These are phyloP conservation scores for Scalesia atractyloides DNA, from an alignment of 129 eudicot genomes.

Conservation along the genomic window DNA sequence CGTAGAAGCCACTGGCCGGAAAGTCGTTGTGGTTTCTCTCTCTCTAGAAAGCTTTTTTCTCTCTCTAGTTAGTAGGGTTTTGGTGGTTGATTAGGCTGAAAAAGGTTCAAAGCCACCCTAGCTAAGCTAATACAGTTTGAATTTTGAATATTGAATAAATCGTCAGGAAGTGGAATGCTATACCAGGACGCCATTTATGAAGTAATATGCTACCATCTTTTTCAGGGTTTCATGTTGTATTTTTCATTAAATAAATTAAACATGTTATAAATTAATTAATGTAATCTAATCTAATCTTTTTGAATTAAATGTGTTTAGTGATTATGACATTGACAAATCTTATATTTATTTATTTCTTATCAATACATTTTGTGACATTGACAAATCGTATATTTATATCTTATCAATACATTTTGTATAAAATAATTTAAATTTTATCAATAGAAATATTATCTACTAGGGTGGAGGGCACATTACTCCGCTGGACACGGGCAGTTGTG, in stretches of 20 bases:
- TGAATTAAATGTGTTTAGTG: too few relatives aligned
- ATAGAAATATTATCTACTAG: too few relatives aligned
- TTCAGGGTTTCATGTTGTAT: not conserved
- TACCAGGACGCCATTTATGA: constrained; percentile 31
- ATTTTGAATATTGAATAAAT: constrained; percentile 24
- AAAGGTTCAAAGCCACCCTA: constrained; percentile 21
- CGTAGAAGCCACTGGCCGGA: constrained; percentile 6
- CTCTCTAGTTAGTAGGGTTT: constrained; percentile 12
- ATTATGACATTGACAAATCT: too few relatives aligned
- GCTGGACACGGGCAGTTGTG: too few relatives aligned
- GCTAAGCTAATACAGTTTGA: constrained; percentile 23
- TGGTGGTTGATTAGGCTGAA: constrained; percentile 3
- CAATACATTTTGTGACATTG: too few relatives aligned
- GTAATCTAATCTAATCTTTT: too few relatives aligned
- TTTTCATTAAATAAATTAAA: not conserved
- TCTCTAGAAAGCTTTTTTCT: constrained; percentile 10
- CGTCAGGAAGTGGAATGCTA: constrained; percentile 13
- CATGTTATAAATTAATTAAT: too few relatives aligned
- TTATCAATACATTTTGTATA: too few relatives aligned
- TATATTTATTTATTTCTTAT: too few relatives aligned
- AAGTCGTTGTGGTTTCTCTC: constrained; percentile 8
- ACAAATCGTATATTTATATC: too few relatives aligned
- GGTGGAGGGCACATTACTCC: too few relatives aligned
- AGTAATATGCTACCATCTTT: constrained; percentile 24
- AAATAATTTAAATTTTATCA: too few relatives aligned